Conservation (phyloP, 306 rosid genomes). For the Lotus japonicus region DNA sequence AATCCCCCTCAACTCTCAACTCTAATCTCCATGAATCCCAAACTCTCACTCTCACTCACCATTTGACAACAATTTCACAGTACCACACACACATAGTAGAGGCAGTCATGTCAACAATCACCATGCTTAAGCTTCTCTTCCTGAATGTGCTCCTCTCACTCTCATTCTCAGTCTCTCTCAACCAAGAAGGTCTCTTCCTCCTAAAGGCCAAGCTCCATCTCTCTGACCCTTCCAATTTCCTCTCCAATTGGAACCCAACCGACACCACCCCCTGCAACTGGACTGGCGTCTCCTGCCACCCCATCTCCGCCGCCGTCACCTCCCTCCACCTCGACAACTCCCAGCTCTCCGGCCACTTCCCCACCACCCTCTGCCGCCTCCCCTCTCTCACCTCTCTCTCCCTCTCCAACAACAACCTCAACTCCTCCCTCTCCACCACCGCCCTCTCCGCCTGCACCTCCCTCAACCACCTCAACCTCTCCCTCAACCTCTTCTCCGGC, state of each 20-base stretch:
- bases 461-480: constrained; percentile 45
- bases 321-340: constrained; percentile 14
- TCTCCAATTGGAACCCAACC: constrained; percentile 45
- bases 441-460: constrained; percentile 22
- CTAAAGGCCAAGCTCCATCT: constrained; percentile 40
- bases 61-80: too few relatives aligned
- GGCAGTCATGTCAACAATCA: neutral
- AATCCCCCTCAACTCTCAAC: neutral
- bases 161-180: constrained; percentile 33
- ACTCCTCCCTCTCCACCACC: constrained; percentile 24
- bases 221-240: constrained; percentile 30
- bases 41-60: neutral
- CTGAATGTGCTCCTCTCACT: neutral
- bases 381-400: constrained; percentile 49
- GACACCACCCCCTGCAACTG: constrained; percentile 61
- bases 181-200: constrained; percentile 66
- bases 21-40: neutral
- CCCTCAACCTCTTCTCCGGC: constrained; percentile 46
- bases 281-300: constrained; percentile 41
- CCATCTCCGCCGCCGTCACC: constrained; percentile 20
- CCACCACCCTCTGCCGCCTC: constrained; percentile 47
- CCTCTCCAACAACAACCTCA: constrained; percentile 33
- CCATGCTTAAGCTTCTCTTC: neutral
- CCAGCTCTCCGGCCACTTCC: constrained; percentile 44
- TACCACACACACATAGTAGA: neutral